Percentiles rank a stretch among this genome's conserved stretches.
Conservation (phyloP, 2,329 filamentous ascomycete species). For the Plectosphaerella plurivora region DNA sequence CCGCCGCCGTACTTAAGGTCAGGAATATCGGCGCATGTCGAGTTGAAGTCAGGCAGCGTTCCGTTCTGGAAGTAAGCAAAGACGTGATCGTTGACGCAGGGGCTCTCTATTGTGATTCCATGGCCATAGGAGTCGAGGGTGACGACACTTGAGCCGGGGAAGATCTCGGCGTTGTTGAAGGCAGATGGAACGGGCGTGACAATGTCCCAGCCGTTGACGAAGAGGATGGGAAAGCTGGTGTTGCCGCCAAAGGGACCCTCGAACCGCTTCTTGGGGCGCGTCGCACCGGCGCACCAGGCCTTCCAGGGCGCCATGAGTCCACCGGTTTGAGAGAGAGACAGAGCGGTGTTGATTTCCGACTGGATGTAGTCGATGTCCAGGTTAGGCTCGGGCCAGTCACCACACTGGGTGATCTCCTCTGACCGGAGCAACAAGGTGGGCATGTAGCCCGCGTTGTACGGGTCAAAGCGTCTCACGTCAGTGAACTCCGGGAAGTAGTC, state of each 20-base stretch:
- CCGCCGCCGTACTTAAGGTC: neutral
- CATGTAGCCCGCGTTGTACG: neutral
- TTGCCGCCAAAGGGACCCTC: constrained; percentile 15
- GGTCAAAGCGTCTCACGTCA: neutral
- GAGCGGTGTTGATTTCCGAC: neutral
- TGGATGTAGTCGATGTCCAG: neutral
- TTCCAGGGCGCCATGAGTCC: neutral
- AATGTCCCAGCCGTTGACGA: constrained; percentile 39
- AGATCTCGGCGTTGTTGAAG: constrained; percentile 32
- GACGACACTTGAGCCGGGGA: constrained; percentile 38
- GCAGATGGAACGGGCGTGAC: constrained; percentile 40
- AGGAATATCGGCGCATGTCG: neutral
- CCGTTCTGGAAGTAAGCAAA: constrained; percentile 39
- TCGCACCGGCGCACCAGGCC: neutral
- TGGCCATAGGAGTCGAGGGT: constrained; percentile 43
- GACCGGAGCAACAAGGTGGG: neutral
- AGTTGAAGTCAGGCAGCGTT: constrained; percentile 28
- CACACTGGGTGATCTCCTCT: neutral
- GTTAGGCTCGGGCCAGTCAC: neutral
- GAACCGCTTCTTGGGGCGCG: constrained; percentile 32
- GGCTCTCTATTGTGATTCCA: neutral
- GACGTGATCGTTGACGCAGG: constrained; percentile 17
- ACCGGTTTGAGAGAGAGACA: neutral
- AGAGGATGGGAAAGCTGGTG: constrained; percentile 38
- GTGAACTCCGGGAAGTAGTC: neutral